Evolutionary conservation across 176 grass and related monocot species (phyloP), one percentile per base, ranked within the genome.

Genomic region (Carex scoparia): DNA sequence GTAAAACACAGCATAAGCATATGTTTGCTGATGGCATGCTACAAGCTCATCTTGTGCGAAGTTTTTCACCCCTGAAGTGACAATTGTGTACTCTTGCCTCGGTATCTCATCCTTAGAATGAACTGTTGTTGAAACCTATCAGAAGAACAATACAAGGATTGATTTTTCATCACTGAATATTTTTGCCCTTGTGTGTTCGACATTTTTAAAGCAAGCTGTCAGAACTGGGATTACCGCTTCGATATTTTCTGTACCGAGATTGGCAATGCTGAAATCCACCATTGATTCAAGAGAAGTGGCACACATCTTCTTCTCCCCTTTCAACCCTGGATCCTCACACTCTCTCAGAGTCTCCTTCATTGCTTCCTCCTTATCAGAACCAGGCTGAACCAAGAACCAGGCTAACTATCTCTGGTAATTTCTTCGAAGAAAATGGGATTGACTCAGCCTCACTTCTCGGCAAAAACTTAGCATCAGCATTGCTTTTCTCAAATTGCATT

Each of bases 281-380:
- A 95, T 98, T 57, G 95, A 95, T 82, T 98, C 93, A 12, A 95
- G 85, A 81, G 93, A 98, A 44, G 95, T 98, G 69, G 93, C 88
- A 67, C 95, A 98, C 35, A 60, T 78, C 89, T 93, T 94, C 75
- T 55, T 91, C 93, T 98, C 91, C 8, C 93, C 93, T 10, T 35
- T 16, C 5, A 72, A 79, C 19, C 75, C 65, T 1, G 88, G 78
- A 69, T 70, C 75, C 91, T 98, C 95, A 85, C 95, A 98, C 31
- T 90, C 89, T 1, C 1, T 80, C 71, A 94, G 82, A 58, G 91
- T 98, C 54, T 88, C 87, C 83, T 19, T 62, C 86, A 91, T 89
- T 40, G 82, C 73, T 67, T 81, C 84, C 28, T 91, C 92, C 79
- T 93, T 87, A 1, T 27, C 49, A 81, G 94, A 97, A 69, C 69